Evolutionary conservation across 148 eudicot genomes (phyloP), one percentile per base, ranked within the genome.

Genomic region (Tetragonia tetragonoides): DNA sequence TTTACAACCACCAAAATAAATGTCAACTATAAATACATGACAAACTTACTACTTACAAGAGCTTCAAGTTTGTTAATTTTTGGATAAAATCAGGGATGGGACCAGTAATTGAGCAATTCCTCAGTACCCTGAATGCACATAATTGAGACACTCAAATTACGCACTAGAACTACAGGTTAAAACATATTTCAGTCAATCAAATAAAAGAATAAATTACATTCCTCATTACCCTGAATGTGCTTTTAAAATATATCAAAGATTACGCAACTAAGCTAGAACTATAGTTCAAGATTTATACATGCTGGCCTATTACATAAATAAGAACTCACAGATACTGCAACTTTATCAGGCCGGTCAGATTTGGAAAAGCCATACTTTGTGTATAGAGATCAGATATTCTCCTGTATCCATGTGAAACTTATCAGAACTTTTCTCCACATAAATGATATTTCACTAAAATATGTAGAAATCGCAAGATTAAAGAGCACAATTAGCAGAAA

Each of bases 31-130:
- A 54, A 54, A 54, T 17, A 7, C 42, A 70, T 39, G 24, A 10
- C 7, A 66, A 65, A 24, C 40, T 15, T 7, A 20, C 37, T 41
- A 76, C 84, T 82, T 56, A 82, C 84, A 78, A 1, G 51, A 38
- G 53, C 72, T 74, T 87, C 66, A 94, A 64, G 1, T 18, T 15
- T 11, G 51, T 1, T 60, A 88, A 66, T 46, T 56, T 70, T 78
- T 87, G 90, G 56, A 94, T 72, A 79, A 80, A 85, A 28, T 68
- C 83, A 1, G 94, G 93, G 70, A 94, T 85, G 40, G 67, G 42
- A 10, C 85, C 98, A 67, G 70, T 74, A 70, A 94, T 84, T 57
- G 84, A 88, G 87, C 97, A 94, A 73, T 94, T 94, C 77, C 93
- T 84, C 81, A 92, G 82, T 68, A 84, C 66, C 89, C 98, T 94